Base-by-base conservation (phyloP, 108 stramenopile genomes). In the Cyclotella sp. region DNA sequence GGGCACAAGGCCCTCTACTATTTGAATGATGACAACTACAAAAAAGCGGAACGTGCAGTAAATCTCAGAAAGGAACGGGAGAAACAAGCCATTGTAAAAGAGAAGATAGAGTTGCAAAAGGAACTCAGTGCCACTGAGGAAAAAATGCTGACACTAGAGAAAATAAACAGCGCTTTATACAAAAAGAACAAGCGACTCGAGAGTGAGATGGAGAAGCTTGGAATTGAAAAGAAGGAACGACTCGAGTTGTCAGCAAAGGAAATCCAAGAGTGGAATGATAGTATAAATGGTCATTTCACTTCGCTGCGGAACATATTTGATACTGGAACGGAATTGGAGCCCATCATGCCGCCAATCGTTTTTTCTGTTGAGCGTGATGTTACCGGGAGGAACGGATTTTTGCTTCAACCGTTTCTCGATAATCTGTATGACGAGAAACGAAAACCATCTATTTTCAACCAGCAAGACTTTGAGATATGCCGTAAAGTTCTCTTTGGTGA, bases 1-100 rank as follows among this genome's bases (percentile, higher is more conserved):
- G 64, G 64, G 8, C 64, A 65, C 64, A 65, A 65, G 46, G 64
- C 64, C 10, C 12, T 65, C 7, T 65, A 65, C 64, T 16, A 6
- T 3, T 18, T 65, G 46, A 47, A 47, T 65, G 64, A 65, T 22
- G 19, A 41, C 49, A 76, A 41, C 28, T 59, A 59, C 70, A 64
- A 42, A 29, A 43, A 53, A 41, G 46, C 49, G 53, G 51, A 68
- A 57, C 15, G 22, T 42, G 66, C 68, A 42, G 45, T 22, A 39
- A 30, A 40, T 40, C 61, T 11, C 12, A 40, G 15, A 13, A 41
- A 41, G 34, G 19, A 41, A 16, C 29, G 29, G 14, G 34, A 62
- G 13, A 40, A 19, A 21, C 22, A 26, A 3, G 29, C 61, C 14
- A 14, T 62, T 14, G 11, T 11, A 39, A 62, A n/a, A 18, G 61